Evolutionary conservation across 441 rosid species (phyloP).

Genomic region (Oxalis stricta): DNA sequence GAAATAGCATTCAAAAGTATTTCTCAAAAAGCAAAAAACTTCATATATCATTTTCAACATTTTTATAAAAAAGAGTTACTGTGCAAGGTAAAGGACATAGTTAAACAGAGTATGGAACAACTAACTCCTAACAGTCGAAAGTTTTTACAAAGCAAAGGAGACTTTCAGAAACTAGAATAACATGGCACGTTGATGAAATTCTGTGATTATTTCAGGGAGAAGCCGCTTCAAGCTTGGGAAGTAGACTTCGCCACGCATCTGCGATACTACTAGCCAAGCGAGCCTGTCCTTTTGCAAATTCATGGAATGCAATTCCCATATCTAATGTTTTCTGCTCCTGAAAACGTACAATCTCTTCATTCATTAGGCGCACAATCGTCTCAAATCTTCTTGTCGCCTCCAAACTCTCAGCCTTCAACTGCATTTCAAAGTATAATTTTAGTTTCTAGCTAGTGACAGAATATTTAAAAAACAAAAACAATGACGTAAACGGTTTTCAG

Average conservation of each 20-base stretch:
- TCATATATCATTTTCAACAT: too few species aligned
- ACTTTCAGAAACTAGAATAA: background rate
- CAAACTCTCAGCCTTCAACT: constrained; percentile 76
- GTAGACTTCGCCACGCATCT: constrained; percentile 95
- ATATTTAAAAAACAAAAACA: background rate
- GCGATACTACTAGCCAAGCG: constrained; percentile 69
- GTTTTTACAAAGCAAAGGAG: constrained; percentile 11
- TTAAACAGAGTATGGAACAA: constrained; percentile 8
- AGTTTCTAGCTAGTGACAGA: too few species aligned
- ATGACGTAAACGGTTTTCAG: background rate
- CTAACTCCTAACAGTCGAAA: constrained; percentile 1
- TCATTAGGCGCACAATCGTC: constrained; percentile 62
- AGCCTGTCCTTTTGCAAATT: constrained; percentile 91
- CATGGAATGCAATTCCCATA: constrained; percentile 83
- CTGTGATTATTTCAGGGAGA: constrained; percentile 15
- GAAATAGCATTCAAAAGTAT: too few species aligned
- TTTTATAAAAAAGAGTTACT: too few species aligned
- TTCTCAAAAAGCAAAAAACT: too few species aligned
- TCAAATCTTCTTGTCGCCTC: constrained; percentile 71
- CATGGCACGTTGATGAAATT: constrained; percentile 10
- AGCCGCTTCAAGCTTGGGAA: constrained; percentile 85
- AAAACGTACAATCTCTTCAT: constrained; percentile 77
- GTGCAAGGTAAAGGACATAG: too few species aligned
- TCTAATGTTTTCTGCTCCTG: constrained; percentile 87
- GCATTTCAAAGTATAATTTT: constrained; percentile 27